A percentile compares a stretch with the other conserved stretches of the same genome.
Evolutionary conservation across 1,139 yeast species (phyloP).

Genomic region (Debaryomycetaceae sp.): DNA sequence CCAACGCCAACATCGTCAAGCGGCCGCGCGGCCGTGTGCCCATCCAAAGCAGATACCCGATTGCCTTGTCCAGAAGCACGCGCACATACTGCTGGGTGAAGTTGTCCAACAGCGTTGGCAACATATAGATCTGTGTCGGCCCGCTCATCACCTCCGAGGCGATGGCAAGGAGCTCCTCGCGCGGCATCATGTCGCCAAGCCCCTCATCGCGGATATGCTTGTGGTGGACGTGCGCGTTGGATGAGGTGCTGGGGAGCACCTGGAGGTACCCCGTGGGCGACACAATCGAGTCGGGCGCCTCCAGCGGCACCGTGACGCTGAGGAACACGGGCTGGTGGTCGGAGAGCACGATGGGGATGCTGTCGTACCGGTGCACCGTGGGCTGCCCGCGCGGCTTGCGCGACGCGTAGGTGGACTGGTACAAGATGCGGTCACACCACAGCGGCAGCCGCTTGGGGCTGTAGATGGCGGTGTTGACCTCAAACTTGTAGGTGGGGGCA

Average conservation of each 20-base stretch:
- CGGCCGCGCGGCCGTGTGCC: conserved; percentile 39
- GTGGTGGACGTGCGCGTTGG: conserved; percentile 17
- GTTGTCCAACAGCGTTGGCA: conserved; percentile 36
- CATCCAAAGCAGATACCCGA: conserved; percentile 40
- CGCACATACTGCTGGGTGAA: conserved; percentile 26
- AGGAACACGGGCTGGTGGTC: conserved; percentile 47
- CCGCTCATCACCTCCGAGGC: conserved; percentile 29
- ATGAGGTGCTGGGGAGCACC: conserved; percentile 25
- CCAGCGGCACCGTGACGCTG: conserved; percentile 36
- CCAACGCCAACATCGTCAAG: conserved; percentile 13
- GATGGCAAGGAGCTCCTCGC: conserved; percentile 4
- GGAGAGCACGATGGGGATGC: conserved; percentile 33
- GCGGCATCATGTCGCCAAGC: too few species aligned
- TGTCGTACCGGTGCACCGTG: conserved; percentile 31
- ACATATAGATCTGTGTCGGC: conserved; percentile 42
- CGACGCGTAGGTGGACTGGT: conserved; percentile 40
- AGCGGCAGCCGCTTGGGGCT: conserved; percentile 66
- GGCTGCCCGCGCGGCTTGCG: conserved; percentile 17
- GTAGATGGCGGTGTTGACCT: conserved; percentile 46
- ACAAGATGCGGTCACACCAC: conserved; percentile 86
- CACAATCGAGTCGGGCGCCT: conserved; percentile 40
- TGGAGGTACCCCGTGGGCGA: conserved; percentile 40
- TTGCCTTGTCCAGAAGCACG: conserved; percentile 25
- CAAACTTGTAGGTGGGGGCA: conserved; percentile 73
- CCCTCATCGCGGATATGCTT: conserved; percentile 11